Percentiles rank a stretch among this genome's conserved stretches.
phyloP scores from a whole-genome alignment of 164 flowering plant species.

The Taxillus chinensis region DNA sequence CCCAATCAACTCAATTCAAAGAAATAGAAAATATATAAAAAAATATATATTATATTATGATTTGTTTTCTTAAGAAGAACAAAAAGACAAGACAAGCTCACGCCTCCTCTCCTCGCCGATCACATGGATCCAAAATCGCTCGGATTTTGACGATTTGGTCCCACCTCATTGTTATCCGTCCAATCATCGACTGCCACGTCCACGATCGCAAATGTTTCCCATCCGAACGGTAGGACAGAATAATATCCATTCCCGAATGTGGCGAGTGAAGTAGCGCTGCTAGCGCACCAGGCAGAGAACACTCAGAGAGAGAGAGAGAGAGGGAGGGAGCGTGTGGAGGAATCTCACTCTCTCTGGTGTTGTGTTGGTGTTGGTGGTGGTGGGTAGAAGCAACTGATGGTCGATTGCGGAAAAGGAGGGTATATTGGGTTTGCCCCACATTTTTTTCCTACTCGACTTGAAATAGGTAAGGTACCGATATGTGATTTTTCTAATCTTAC shows the following conservation, averaged over 20 bases:
- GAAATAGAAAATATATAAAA: too few relatives aligned
- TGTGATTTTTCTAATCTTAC: background rate
- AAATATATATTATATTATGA: too few relatives aligned
- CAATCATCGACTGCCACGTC: background rate
- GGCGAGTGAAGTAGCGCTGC: background rate
- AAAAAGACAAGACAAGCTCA: too few relatives aligned
- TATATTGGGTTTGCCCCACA: constrained; percentile 4
- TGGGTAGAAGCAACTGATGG: constrained; percentile 8
- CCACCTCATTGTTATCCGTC: background rate
- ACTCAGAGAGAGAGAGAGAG: background rate
- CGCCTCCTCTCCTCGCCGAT: background rate
- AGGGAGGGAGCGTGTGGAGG: background rate
- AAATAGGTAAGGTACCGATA: constrained; percentile 5
- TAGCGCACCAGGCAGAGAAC: background rate
- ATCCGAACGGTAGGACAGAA: background rate
- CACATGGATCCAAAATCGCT: background rate
- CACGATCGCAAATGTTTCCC: background rate
- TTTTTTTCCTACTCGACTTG: background rate
- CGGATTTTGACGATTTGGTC: background rate
- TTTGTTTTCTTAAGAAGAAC: too few relatives aligned
- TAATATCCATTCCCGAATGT: background rate
- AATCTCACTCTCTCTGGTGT: background rate
- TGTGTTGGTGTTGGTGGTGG: background rate
- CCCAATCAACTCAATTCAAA: too few relatives aligned
- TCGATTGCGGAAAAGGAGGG: background rate